Evolutionary conservation across 306 rosid genomes (phyloP).

Genomic region (Phaseolus lunatus): DNA sequence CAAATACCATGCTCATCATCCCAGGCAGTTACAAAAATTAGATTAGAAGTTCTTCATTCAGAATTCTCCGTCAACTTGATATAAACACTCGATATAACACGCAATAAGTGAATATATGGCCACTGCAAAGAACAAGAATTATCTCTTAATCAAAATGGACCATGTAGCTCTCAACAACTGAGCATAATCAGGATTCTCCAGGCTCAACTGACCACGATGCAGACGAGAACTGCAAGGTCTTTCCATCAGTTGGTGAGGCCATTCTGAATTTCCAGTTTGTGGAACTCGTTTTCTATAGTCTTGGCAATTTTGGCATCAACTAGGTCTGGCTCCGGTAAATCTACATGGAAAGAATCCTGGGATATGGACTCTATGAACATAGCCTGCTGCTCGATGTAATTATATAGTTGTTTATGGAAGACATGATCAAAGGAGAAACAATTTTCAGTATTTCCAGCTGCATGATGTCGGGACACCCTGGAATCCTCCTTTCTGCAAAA

Average conservation of each 20-base stretch:
- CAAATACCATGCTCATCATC: background rate
- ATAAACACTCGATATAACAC: background rate
- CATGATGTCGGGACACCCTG: slow-evolving; percentile 51
- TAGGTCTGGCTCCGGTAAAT: slow-evolving; percentile 62
- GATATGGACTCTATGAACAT: slow-evolving; percentile 43
- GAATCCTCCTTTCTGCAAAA: slow-evolving; percentile 67
- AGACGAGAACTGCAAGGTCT: background rate
- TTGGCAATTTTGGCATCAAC: slow-evolving; percentile 51
- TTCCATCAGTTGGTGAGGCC: slow-evolving; percentile 4
- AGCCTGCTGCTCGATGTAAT: slow-evolving; percentile 57
- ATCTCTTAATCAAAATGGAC: background rate
- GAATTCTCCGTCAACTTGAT: background rate
- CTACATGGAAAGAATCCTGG: slow-evolving; percentile 66
- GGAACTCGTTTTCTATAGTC: slow-evolving; percentile 59
- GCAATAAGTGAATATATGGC: slow-evolving; percentile 3
- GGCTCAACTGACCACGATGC: background rate
- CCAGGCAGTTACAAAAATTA: background rate
- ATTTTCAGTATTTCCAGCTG: slow-evolving; percentile 49
- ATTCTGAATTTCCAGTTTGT: slow-evolving; percentile 13
- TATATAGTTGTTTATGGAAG: slow-evolving; percentile 70
- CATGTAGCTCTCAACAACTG: background rate
- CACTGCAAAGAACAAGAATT: background rate
- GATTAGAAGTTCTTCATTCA: background rate
- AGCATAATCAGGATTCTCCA: background rate
- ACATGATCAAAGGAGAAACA: slow-evolving; percentile 68